Percentiles rank a stretch among this genome's conserved stretches.
Conservation (phyloP, 768 basidiomycete genomes). For the Xanthoconium purpureum region DNA sequence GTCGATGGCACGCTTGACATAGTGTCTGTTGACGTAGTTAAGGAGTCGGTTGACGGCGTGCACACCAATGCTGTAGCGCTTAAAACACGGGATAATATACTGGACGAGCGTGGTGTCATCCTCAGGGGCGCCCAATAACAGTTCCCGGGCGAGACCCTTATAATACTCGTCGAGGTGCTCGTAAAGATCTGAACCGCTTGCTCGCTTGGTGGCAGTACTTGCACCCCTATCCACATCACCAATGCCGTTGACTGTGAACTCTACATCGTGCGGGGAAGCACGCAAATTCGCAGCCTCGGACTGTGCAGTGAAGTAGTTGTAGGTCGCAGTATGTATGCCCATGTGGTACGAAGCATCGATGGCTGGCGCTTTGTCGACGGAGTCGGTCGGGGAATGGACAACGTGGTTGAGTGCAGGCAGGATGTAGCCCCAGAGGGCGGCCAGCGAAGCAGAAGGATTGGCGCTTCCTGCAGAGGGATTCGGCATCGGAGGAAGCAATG, state of each 20-base stretch:
- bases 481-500: constrained; percentile 38
- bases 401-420: constrained; percentile 76
- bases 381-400: constrained; percentile 63
- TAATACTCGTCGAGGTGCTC: constrained; percentile 72
- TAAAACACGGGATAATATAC: constrained; percentile 69
- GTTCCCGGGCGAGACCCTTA: constrained; percentile 55
- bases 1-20: constrained; percentile 72
- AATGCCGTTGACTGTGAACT: constrained; percentile 31
- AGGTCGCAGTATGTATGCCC: constrained; percentile 80
- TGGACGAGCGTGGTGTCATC: constrained; percentile 66
- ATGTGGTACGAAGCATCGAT: constrained; percentile 72
- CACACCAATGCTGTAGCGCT: constrained; percentile 65
- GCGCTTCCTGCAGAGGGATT: constrained; percentile 62
- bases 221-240: too few relatives aligned
- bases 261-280: constrained; percentile 3
- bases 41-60: constrained; percentile 68
- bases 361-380: constrained; percentile 58
- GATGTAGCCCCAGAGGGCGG: constrained; percentile 72
- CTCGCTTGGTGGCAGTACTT: constrained; percentile 25
- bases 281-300: constrained; percentile 42
- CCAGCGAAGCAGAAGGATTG: constrained; percentile 69
- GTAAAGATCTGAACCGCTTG: constrained; percentile 68
- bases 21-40: constrained; percentile 69
- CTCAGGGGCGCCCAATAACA: constrained; percentile 58
- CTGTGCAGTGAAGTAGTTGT: constrained; percentile 71